phyloP scores from a whole-genome alignment of 2,329 filamentous ascomycete species.

The Huntiella savannae region DNA sequence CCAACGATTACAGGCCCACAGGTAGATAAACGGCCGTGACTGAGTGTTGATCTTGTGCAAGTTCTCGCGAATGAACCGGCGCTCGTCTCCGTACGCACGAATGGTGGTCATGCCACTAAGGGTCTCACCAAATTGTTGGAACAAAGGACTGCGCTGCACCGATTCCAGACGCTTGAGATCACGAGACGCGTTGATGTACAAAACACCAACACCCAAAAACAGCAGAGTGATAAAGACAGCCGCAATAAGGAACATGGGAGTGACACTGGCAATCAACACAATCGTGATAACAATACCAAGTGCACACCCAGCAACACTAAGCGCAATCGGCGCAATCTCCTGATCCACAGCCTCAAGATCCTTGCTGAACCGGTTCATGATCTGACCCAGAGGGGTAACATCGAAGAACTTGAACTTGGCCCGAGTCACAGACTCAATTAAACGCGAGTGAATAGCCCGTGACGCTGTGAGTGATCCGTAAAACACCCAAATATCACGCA shows the following conservation, averaged over 20 bases:
- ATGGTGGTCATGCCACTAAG: conserved; percentile 90
- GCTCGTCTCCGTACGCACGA: conserved; percentile 84
- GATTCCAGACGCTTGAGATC: conserved; percentile 92
- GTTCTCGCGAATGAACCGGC: conserved; percentile 85
- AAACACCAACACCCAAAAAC: conserved; percentile 65
- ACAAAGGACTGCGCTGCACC: conserved; percentile 80
- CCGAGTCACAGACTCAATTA: conserved; percentile 63
- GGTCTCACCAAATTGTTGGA: conserved; percentile 96
- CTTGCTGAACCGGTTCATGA: conserved; percentile 98
- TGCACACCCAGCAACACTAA: conserved; percentile 48
- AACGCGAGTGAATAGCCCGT: conserved; percentile 56
- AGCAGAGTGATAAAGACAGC: conserved; percentile 66
- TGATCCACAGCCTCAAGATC: conserved; percentile 91
- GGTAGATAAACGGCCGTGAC: conserved; percentile 80
- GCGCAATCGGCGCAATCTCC: conserved; percentile 81
- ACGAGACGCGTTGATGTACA: conserved; percentile 84
- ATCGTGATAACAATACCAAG: conserved; percentile 65
- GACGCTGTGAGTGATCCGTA: conserved; percentile 81
- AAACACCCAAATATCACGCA: conserved; percentile 77
- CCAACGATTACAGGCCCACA: conserved; percentile 96
- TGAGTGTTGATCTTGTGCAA: conserved; percentile 74
- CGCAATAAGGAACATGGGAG: conserved; percentile 75
- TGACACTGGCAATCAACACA: conserved; percentile 69
- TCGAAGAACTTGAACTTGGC: conserved; percentile 98
- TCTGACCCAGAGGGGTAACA: conserved; percentile 78